Percentiles rank a stretch among this genome's conserved stretches.
phyloP scores from a whole-genome alignment of 1,284 basidiomycete genomes.

The Sphagnurus paluster region DNA sequence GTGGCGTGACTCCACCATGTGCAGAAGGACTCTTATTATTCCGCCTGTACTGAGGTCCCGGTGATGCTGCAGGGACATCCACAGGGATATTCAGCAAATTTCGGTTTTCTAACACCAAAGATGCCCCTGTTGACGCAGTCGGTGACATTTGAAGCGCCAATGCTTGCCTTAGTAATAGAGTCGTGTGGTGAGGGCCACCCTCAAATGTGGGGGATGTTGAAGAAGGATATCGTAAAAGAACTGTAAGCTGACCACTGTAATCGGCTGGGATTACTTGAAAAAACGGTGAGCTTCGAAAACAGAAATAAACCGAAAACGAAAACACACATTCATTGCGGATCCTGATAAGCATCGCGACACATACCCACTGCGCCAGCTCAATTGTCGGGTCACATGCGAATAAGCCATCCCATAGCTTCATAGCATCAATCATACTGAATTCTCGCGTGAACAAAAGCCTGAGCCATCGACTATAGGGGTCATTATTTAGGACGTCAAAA shows the following conservation, averaged over 20 bases:
- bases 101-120: conserved; percentile 78
- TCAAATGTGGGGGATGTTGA: conserved; percentile 33
- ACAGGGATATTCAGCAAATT: conserved; percentile 72
- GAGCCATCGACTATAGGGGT: conserved; percentile 77
- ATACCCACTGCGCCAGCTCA: conserved; percentile 79
- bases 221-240: conserved; percentile 82
- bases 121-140: conserved; percentile 69
- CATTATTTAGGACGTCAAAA: conserved; percentile 11
- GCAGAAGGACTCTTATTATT: conserved; percentile 21
- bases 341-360: conserved; percentile 89
- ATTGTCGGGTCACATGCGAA: conserved; percentile 81
- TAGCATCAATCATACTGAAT: conserved; percentile 72
- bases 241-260: conserved; percentile 81
- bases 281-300: conserved; percentile 16
- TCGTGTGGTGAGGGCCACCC: conserved; percentile 51
- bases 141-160: conserved; percentile 75
- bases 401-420: conserved; percentile 88
- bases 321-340: conserved; percentile 77
- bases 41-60: conserved; percentile 37
- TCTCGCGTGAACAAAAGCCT: conserved; percentile 89
- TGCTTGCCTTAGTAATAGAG: conserved; percentile 81
- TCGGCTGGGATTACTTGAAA: conserved; percentile 84
- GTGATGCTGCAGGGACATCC: conserved; percentile 57
- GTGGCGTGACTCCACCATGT: conserved; percentile 7
- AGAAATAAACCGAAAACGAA: conserved; percentile 3